A percentile compares a stretch with the other conserved stretches of the same genome.
phyloP scores from a whole-genome alignment of 2,329 filamentous ascomycete genomes.

The Pseudomassariella vexata region DNA sequence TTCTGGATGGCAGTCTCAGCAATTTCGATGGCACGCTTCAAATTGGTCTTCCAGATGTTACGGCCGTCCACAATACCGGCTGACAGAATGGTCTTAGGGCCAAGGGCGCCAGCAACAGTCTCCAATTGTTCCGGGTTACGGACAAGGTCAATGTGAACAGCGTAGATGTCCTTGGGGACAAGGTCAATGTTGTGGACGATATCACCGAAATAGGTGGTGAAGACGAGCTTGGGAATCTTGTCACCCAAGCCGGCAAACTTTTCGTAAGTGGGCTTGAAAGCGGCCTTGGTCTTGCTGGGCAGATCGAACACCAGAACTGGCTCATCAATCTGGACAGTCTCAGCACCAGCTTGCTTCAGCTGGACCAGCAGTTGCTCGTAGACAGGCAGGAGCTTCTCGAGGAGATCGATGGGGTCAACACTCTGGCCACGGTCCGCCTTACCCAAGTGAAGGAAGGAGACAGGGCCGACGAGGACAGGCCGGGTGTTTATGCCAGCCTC shows the following conservation, averaged over 20 bases:
- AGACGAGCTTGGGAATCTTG: conserved; percentile 79
- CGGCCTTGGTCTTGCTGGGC: conserved; percentile 81
- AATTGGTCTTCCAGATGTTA: conserved; percentile 99
- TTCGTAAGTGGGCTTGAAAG: conserved; percentile 97
- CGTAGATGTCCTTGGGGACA: conserved; percentile 67
- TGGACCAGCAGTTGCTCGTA: conserved; percentile 89
- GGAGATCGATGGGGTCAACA: conserved; percentile 87
- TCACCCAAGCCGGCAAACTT: conserved; percentile 71
- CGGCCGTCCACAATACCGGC: conserved; percentile 96
- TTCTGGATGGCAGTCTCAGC: conserved; percentile 88
- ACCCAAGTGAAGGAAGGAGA: conserved; percentile 94
- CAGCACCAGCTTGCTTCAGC: conserved; percentile 93
- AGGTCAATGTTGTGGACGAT: conserved; percentile 98
- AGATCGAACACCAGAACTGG: conserved; percentile 95
- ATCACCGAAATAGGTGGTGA: conserved; percentile 98
- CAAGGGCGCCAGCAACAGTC: conserved; percentile 74
- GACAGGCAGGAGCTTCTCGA: conserved; percentile 88
- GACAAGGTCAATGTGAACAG: conserved; percentile 91
- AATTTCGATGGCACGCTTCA: conserved; percentile 87
- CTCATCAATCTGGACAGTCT: conserved; percentile 98
- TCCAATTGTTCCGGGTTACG: conserved; percentile 97
- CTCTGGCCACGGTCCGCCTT: conserved; percentile 96
- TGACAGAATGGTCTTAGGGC: conserved; percentile 84
- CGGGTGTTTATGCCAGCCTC: conserved; percentile 89
- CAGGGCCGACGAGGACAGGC: conserved; percentile 89